These are phyloP conservation scores for Daldinia caldariorum DNA, from an alignment of 495 filamentous ascomycete genomes.

Conservation along the genomic window DNA sequence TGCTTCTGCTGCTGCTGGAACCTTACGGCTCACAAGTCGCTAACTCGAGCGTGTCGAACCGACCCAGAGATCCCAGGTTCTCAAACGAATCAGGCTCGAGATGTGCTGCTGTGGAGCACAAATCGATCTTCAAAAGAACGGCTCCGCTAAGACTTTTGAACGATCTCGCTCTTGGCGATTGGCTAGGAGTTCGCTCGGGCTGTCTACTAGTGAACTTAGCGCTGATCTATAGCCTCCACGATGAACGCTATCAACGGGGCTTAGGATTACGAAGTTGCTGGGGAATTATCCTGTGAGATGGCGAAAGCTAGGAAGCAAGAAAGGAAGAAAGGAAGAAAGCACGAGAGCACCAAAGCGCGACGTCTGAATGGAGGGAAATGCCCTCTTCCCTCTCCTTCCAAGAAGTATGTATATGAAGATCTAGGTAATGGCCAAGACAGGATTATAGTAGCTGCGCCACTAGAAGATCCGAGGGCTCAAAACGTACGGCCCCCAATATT, in stretches of 20 bases:
- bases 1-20: slow-evolving; percentile 23
- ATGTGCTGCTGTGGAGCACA: slow-evolving; percentile 26
- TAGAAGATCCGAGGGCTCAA: slow-evolving; percentile 30
- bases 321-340: neutral
- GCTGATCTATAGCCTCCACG: slow-evolving; percentile 41
- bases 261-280: slow-evolving; percentile 27
- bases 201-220: slow-evolving; percentile 36
- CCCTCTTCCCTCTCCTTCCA: slow-evolving; percentile 1
- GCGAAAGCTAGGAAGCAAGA: slow-evolving; percentile 2
- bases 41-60: slow-evolving; percentile 13
- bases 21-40: slow-evolving; percentile 28
- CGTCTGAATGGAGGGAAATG: slow-evolving; percentile 19
- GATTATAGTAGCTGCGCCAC: slow-evolving; percentile 31
- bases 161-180: slow-evolving; percentile 44
- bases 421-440: slow-evolving; percentile 26
- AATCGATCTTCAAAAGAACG: slow-evolving; percentile 43
- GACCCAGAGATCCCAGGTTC: slow-evolving; percentile 19
- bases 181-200: slow-evolving; percentile 26
- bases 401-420: slow-evolving; percentile 11
- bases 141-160: slow-evolving; percentile 36
- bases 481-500: slow-evolving; percentile 31
- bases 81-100: slow-evolving; percentile 33
- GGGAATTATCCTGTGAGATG: slow-evolving; percentile 17
- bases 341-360: neutral
- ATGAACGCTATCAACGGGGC: slow-evolving; percentile 25